phyloP scores from a whole-genome alignment of 1,284 basidiomycete species.

The Peniophora sp. region DNA sequence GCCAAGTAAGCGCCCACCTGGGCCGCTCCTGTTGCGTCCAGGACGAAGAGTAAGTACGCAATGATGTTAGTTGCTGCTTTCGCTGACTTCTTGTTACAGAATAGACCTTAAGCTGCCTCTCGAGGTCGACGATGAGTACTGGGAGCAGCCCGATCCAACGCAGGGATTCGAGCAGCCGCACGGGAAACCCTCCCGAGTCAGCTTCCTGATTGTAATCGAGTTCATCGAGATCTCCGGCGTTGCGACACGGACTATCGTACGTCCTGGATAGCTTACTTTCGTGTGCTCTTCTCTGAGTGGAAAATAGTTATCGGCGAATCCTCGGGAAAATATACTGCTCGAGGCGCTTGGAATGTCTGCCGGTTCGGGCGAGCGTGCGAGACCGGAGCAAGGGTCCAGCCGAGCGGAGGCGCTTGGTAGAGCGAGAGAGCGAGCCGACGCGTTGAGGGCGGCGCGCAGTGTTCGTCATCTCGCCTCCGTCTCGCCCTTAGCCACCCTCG shows the following conservation, averaged over 20 bases:
- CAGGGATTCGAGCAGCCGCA: constrained; percentile 36
- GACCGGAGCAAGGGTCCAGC: no score
- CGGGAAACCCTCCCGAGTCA: constrained; percentile 31
- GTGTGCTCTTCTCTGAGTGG: neutral
- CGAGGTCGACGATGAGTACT: constrained; percentile 57
- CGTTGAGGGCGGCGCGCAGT: no score
- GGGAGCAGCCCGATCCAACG: constrained; percentile 34
- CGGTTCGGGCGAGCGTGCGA: no score
- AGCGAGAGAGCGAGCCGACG: no score
- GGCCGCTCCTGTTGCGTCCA: constrained; percentile 77
- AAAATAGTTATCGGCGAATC: neutral
- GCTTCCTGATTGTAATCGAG: constrained; percentile 44
- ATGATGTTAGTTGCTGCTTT: neutral
- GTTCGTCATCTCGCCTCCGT: no score
- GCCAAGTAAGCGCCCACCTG: constrained; percentile 21
- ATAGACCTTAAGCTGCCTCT: constrained; percentile 53
- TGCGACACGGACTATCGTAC: constrained; percentile 42
- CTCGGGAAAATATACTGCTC: constrained; percentile 36
- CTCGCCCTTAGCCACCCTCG: no score
- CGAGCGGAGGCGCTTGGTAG: no score
- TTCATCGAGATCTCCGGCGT: constrained; percentile 48
- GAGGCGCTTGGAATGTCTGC: constrained; percentile 39
- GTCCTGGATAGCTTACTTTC: neutral
- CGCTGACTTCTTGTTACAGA: constrained; percentile 16
- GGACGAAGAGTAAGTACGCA: constrained; percentile 63